phyloP scores from a whole-genome alignment of 2,329 filamentous ascomycete genomes.

The Helminthosporium solani region DNA sequence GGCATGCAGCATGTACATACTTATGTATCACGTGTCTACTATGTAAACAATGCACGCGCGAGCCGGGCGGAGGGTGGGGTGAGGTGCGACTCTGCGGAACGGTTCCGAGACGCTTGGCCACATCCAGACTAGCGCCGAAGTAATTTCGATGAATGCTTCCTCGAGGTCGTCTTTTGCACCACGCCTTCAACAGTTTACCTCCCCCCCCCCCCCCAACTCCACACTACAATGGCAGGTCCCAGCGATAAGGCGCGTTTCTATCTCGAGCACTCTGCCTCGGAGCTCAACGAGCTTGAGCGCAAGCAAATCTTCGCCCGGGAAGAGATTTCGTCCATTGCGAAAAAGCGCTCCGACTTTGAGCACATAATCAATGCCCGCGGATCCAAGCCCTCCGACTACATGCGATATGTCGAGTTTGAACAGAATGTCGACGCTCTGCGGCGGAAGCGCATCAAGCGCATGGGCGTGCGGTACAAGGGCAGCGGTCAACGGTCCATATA shows the following conservation, averaged over 20 bases:
- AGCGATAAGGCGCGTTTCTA: conserved; percentile 95
- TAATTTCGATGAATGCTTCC: neutral
- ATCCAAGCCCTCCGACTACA: conserved; percentile 70
- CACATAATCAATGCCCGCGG: conserved; percentile 85
- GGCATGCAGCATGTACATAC: too few relatives aligned
- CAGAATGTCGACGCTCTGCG: conserved; percentile 71
- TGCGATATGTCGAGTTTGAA: conserved; percentile 75
- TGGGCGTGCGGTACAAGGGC: conserved; percentile 71
- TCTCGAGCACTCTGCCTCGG: conserved; percentile 86
- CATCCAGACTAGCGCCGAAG: neutral
- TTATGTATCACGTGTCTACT: too few relatives aligned
- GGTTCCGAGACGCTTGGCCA: conserved; percentile 12
- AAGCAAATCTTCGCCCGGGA: conserved; percentile 88
- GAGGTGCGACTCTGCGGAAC: conserved; percentile 8
- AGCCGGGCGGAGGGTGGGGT: neutral
- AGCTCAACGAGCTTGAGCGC: conserved; percentile 87
- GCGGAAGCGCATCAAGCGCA: conserved; percentile 76
- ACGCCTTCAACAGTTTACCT: neutral
- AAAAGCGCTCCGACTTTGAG: conserved; percentile 90
- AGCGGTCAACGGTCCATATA: conserved; percentile 81
- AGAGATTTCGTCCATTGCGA: conserved; percentile 85
- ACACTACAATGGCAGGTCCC: conserved; percentile 69
- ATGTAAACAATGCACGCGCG: too few relatives aligned
- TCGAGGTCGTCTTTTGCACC: neutral
- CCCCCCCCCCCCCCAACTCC: neutral